These are phyloP conservation scores for Terana coerulea DNA, from an alignment of 768 basidiomycete genomes.

Conservation along the genomic window DNA sequence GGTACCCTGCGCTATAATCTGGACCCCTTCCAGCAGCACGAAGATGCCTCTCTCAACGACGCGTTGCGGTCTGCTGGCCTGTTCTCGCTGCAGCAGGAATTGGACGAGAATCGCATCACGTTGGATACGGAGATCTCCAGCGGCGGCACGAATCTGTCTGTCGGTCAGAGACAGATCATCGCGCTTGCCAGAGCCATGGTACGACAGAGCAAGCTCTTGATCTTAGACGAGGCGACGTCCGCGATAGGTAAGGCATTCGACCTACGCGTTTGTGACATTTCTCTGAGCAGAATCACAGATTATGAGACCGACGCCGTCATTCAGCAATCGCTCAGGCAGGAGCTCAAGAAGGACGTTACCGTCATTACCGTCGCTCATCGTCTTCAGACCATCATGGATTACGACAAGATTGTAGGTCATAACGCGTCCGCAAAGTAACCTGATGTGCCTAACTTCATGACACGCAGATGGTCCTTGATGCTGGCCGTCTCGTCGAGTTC, in stretches of 20 bases:
- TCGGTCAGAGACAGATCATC: conserved; percentile 60
- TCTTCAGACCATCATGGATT: conserved; percentile 55
- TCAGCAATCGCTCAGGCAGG: conserved; percentile 49
- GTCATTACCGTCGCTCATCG: conserved; percentile 60
- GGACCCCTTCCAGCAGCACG: conserved; percentile 47
- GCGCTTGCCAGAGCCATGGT: conserved; percentile 58
- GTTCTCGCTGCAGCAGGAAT: conserved; percentile 26
- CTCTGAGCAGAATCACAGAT: conserved; percentile 29
- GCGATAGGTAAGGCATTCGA: conserved; percentile 34
- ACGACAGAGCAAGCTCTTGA: conserved; percentile 49
- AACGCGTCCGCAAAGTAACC: not conserved
- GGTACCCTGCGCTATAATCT: conserved; percentile 45
- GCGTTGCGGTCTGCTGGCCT: conserved; percentile 40
- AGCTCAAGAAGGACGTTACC: conserved; percentile 40
- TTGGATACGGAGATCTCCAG: conserved; percentile 42
- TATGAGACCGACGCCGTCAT: conserved; percentile 55
- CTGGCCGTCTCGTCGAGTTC: conserved; percentile 43
- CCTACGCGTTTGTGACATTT: not conserved
- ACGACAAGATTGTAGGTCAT: conserved; percentile 48
- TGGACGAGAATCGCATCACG: conserved; percentile 34
- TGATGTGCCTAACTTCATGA: not conserved
- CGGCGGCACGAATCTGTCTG: conserved; percentile 44
- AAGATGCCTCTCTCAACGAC: conserved; percentile 39
- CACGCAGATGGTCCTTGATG: conserved; percentile 38
- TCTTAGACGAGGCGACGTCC: conserved; percentile 55